Conservation (phyloP, 768 basidiomycete species). For the Termitomyces sp. region DNA sequence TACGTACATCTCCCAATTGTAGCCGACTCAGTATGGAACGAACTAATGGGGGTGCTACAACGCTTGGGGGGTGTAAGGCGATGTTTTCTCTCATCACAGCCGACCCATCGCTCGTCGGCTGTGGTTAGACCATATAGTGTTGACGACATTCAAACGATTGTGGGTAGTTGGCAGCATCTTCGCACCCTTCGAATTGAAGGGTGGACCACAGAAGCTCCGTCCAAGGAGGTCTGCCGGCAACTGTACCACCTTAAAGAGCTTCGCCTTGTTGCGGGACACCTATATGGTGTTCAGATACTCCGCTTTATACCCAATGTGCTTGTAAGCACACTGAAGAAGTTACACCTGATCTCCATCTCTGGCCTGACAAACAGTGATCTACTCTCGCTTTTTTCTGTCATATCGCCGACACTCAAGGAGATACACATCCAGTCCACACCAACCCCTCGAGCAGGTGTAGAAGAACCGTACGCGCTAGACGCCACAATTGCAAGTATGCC, state of each 20-base stretch:
- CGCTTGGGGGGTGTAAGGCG: not conserved
- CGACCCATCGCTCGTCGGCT: not conserved
- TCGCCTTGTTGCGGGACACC: not conserved
- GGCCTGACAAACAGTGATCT: conserved; percentile 1
- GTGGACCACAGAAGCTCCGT: not conserved
- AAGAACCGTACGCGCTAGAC: conserved; percentile 3
- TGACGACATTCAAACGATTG: not conserved
- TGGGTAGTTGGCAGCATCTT: conserved; percentile 1
- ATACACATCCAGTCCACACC: conserved; percentile 1
- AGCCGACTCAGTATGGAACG: not conserved
- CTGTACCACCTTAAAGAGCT: conserved; percentile 2
- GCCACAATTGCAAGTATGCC: not conserved
- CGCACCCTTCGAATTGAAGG: not conserved
- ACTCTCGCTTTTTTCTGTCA: not conserved
- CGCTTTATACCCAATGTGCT: not conserved
- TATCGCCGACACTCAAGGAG: not conserved
- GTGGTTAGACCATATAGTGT: not conserved
- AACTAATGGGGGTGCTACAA: not conserved
- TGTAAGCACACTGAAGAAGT: not conserved
- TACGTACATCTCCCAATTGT: not conserved
- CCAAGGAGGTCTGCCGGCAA: not conserved
- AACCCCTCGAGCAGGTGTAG: not conserved
- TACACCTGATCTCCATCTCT: not conserved
- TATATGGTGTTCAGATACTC: not conserved
- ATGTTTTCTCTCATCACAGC: not conserved